These are phyloP conservation scores for Lunularia cruciata DNA, from an alignment of 225 moss, liverwort and hornwort genomes.

Conservation along the genomic window DNA sequence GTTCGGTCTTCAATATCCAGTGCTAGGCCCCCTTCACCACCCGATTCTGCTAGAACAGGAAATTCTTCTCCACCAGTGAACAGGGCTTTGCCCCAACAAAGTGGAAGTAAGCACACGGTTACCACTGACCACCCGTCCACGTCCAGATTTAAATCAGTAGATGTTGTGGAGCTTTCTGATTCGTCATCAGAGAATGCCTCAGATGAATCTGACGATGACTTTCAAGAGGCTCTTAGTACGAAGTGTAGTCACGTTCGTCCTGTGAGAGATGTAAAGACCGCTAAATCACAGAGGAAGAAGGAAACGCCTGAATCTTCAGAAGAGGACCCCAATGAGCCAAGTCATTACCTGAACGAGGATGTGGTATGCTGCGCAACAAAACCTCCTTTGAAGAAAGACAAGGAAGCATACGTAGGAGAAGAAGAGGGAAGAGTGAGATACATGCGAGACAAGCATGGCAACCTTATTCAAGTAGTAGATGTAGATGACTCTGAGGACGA, in stretches of 20 bases:
- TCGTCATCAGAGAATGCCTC: background rate
- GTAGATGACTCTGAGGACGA: constrained; percentile 19
- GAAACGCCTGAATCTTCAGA: background rate
- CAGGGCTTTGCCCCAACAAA: background rate
- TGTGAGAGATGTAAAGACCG: background rate
- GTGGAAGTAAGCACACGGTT: background rate
- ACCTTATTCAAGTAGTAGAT: constrained; percentile 8
- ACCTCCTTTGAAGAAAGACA: constrained; percentile 24
- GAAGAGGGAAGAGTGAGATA: constrained; percentile 14
- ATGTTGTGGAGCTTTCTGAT: constrained; percentile 20
- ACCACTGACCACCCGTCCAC: background rate
- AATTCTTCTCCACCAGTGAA: background rate
- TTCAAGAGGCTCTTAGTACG: background rate
- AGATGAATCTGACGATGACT: background rate
- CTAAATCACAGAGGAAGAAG: background rate
- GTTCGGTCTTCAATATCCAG: background rate
- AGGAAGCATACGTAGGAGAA: background rate
- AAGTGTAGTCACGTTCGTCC: background rate
- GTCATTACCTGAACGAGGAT: constrained; percentile 12
- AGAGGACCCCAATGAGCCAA: background rate
- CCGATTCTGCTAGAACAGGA: background rate
- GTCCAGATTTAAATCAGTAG: background rate
- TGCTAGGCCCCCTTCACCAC: constrained; percentile 1
- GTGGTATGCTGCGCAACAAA: constrained; percentile 38
- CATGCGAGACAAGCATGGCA: constrained; percentile 17